Conservation (phyloP, 1,284 basidiomycete genomes). For the Bjerkandera adusta region DNA sequence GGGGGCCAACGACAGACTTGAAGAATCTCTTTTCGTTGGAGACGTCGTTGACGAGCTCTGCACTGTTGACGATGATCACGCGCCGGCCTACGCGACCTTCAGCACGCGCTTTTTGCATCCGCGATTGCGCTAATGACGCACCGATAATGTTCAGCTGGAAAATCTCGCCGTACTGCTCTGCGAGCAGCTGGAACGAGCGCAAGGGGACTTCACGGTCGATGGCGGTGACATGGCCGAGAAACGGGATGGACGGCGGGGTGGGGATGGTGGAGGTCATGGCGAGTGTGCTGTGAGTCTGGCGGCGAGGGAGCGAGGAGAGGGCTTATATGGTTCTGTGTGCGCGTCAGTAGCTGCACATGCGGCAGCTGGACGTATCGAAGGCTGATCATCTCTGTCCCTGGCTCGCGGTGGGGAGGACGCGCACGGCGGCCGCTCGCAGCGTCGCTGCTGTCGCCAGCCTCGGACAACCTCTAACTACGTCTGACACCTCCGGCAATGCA, state of each 20-base stretch:
- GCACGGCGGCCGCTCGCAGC: too few species aligned
- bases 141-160: slow-evolving; percentile 41
- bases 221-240: slow-evolving; percentile 42
- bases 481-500: too few species aligned
- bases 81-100: too few species aligned
- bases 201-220: slow-evolving; percentile 40
- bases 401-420: too few species aligned
- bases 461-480: too few species aligned
- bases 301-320: background rate
- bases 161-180: slow-evolving; percentile 46
- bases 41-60: slow-evolving; percentile 42
- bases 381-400: too few species aligned
- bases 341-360: too few species aligned
- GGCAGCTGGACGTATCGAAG: too few species aligned
- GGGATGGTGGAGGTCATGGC: slow-evolving; percentile 36
- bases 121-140: slow-evolving; percentile 18
- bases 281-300: background rate
- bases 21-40: slow-evolving; percentile 45
- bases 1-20: slow-evolving; percentile 36
- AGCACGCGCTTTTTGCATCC: slow-evolving; percentile 22
- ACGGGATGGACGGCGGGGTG: slow-evolving; percentile 40
- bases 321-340: background rate
- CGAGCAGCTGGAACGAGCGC: slow-evolving; percentile 38
- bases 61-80: slow-evolving; percentile 37
- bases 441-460: too few species aligned